Conservation (phyloP, 2,329 filamentous ascomycete species). For the Grosmannia huntii region DNA sequence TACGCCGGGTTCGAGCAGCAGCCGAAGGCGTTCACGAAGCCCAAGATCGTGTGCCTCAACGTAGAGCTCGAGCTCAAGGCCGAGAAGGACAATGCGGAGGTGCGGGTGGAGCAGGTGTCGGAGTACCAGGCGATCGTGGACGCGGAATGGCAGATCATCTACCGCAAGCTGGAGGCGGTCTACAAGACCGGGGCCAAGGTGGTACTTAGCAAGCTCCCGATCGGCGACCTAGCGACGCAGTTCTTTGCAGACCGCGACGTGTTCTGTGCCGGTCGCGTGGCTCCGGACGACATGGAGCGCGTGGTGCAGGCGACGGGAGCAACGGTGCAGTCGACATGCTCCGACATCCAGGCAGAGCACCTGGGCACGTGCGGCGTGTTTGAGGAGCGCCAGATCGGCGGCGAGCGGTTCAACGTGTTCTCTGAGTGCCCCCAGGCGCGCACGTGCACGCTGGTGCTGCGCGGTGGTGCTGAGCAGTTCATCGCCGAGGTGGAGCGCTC, state of each 20-base stretch:
- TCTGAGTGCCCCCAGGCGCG: conserved; percentile 90
- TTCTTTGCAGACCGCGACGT: conserved; percentile 96
- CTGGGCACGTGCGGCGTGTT: conserved; percentile 83
- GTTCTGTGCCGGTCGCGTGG: conserved; percentile 92
- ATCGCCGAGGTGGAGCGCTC: conserved; percentile 97
- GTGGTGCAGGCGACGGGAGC: conserved; percentile 91
- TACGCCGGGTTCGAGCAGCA: conserved; percentile 99
- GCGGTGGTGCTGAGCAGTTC: conserved; percentile 96
- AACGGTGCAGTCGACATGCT: conserved; percentile 88
- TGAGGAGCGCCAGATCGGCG: conserved; percentile 93
- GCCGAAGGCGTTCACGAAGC: conserved; percentile 86
- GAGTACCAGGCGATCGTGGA: conserved; percentile 99
- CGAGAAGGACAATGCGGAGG: conserved; percentile 98
- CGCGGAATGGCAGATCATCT: conserved; percentile 99
- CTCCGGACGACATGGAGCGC: conserved; percentile 86
- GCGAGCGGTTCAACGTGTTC: conserved; percentile 97
- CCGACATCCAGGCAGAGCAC: conserved; percentile 79
- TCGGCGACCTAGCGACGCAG: conserved; percentile 94
- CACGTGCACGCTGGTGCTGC: conserved; percentile 90
- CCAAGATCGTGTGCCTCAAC: conserved; percentile 94
- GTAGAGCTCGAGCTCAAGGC: conserved; percentile 97
- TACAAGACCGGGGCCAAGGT: conserved; percentile 94
- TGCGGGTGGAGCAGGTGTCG: conserved; percentile 93
- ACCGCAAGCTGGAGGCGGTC: conserved; percentile 94
- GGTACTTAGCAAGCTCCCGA: conserved; percentile 90